Evolutionary conservation across 352 stramenopile genomes (phyloP).

Genomic region (Phytopythium sindhum): DNA sequence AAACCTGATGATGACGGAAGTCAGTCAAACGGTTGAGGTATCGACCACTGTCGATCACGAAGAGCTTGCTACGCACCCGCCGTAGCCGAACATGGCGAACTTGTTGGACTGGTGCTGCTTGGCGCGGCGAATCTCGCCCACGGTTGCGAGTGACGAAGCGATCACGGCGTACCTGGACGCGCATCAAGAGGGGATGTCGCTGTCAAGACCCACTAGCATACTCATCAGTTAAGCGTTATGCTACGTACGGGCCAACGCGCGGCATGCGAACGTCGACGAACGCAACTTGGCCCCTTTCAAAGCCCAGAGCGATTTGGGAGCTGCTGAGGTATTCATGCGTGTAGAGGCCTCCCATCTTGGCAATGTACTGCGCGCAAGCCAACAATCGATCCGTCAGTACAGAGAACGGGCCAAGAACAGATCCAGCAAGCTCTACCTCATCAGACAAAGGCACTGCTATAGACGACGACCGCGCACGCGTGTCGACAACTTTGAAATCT

Average conservation of each 20-base stretch:
- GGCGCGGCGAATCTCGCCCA: constrained; percentile 61
- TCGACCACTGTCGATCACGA: background rate
- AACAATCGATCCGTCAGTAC: background rate
- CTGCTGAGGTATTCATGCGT: constrained; percentile 63
- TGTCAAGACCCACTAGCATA: background rate
- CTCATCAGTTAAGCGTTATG: background rate
- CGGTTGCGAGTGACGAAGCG: constrained; percentile 36
- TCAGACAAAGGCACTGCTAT: constrained; percentile 2
- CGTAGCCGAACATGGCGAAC: constrained; percentile 56
- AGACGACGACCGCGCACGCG: constrained; percentile 24
- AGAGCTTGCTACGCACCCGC: constrained; percentile 35
- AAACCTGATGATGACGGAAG: constrained; percentile 9
- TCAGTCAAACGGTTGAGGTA: background rate
- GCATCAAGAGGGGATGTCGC: background rate
- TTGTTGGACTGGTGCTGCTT: constrained; percentile 39
- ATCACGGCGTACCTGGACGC: constrained; percentile 41
- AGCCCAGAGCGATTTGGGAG: constrained; percentile 59
- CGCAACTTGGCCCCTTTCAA: constrained; percentile 56
- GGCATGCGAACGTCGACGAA: constrained; percentile 66
- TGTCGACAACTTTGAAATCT: constrained; percentile 65
- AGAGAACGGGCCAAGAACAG: background rate
- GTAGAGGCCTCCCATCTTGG: constrained; percentile 55
- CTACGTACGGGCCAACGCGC: constrained; percentile 35
- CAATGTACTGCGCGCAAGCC: constrained; percentile 24
- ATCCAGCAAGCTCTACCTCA: constrained; percentile 6